phyloP scores from a whole-genome alignment of 495 filamentous ascomycete genomes.

The Bryoglossum gracile region DNA sequence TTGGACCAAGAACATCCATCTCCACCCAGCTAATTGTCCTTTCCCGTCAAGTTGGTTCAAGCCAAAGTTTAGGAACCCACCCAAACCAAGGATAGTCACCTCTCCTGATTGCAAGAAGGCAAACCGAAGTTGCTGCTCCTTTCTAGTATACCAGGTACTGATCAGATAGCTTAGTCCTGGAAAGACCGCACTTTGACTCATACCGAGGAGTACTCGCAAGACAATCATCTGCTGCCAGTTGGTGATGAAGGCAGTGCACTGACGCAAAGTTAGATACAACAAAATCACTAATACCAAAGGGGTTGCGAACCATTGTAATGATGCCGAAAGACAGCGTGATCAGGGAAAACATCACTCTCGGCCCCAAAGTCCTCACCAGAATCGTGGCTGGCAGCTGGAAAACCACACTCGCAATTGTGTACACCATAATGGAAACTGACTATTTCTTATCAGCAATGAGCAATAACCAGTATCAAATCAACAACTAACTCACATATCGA shows the following conservation, averaged over 20 bases:
- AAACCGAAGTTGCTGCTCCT: slow-evolving; percentile 69
- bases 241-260: slow-evolving; percentile 59
- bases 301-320: slow-evolving; percentile 51
- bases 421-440: slow-evolving; percentile 71
- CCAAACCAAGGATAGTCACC: slow-evolving; percentile 60
- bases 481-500: slow-evolving; percentile 20
- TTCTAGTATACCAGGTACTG: slow-evolving; percentile 63
- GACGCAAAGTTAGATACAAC: too few relatives aligned
- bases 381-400: slow-evolving; percentile 72
- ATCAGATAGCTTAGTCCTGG: slow-evolving; percentile 66
- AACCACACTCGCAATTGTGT: slow-evolving; percentile 65
- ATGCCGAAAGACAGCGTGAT: slow-evolving; percentile 65
- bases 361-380: slow-evolving; percentile 59
- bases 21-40: slow-evolving; percentile 59
- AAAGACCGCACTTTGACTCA: slow-evolving; percentile 62
- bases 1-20: slow-evolving; percentile 74
- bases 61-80: slow-evolving; percentile 64
- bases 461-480: neutral
- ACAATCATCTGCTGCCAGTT: slow-evolving; percentile 71
- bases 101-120: slow-evolving; percentile 66
- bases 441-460: slow-evolving; percentile 47
- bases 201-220: slow-evolving; percentile 62
- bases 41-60: slow-evolving; percentile 57
- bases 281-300: too few relatives aligned
- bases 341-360: slow-evolving; percentile 57